phyloP scores from a whole-genome alignment of 1,284 basidiomycete genomes.

The Rhodotorula sp. region DNA sequence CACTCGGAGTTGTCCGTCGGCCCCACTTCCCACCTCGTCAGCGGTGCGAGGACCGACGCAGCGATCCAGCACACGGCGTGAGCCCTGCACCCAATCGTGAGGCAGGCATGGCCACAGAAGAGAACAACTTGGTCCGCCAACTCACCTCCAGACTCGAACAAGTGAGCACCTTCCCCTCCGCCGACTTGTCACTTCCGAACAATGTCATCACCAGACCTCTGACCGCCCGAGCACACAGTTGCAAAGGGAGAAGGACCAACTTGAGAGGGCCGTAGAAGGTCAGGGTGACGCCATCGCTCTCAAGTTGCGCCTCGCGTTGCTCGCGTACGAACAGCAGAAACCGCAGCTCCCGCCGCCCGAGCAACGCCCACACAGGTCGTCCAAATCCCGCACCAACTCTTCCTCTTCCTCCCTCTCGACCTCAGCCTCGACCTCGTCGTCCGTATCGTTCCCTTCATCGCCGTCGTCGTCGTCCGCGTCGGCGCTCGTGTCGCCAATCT shows the following conservation, averaged over 20 bases:
- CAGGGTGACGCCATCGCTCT: conserved; percentile 28
- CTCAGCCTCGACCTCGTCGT: conserved; percentile 22
- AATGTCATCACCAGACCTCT: background rate
- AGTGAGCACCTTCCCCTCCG: background rate
- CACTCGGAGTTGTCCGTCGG: background rate
- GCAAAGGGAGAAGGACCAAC: conserved; percentile 26
- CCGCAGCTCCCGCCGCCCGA: background rate
- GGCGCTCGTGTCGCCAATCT: conserved; percentile 18
- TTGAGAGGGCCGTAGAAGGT: conserved; percentile 24
- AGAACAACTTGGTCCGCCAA: background rate
- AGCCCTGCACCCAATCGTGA: too few species aligned
- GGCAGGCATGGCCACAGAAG: conserved; percentile 1
- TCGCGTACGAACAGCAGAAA: conserved; percentile 12
- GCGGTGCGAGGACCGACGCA: background rate
- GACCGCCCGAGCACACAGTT: conserved; percentile 12
- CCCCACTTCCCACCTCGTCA: background rate
- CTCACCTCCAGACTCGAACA: conserved; percentile 1
- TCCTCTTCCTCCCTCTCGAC: conserved; percentile 22
- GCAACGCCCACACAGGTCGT: background rate
- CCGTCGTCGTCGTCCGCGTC: conserved; percentile 22
- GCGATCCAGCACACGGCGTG: background rate
- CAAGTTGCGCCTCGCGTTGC: conserved; percentile 22
- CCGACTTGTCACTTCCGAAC: background rate
- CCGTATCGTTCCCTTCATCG: conserved; percentile 20
- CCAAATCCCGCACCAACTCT: background rate